Evolutionary conservation across 495 filamentous ascomycete genomes (phyloP), one percentile per base, ranked within the genome.

Genomic region (Aspergillus kassunensis): DNA sequence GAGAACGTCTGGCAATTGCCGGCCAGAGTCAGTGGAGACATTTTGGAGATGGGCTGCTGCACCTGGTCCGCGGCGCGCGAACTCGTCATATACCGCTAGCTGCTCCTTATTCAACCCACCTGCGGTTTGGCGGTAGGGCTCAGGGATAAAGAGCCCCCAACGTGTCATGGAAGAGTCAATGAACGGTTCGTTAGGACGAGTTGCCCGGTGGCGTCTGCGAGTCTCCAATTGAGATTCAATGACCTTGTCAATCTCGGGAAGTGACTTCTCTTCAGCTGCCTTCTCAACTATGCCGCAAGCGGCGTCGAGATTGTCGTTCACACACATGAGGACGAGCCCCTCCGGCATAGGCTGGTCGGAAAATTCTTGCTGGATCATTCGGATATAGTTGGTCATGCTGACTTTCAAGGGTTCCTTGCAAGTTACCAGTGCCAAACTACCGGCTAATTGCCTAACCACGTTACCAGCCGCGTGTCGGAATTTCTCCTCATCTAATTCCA

Each of bases 391-490:
- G 29, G 82, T 87, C 74, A 97, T 97, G 72, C 92, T 97, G 67
- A 91, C 90, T 51, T 91, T 83, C 16, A 99, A 75, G 23, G 93
- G 93, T 62, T 99, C 95, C 68, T 97, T 97, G 61, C 91, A 97
- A 6, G 93, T 97, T n/a, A 97, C 93, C 13, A 95, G 79, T 12
- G 93, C 93, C 44, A 99, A 79, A 58, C 89, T 93, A 12, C 92
- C 92, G 33, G 95, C 89, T 29, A 96, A 87, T 49, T 90, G 85
- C 62, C 92, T 87, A 13, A 95, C 93, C 80, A 96, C 90, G 43
- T 86, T 93, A 50, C 92, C 85, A 7, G 95, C 91, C 18, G 91
- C 84, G 40, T 82, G 84, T 41, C 89, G 84, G 39, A 97, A 79
- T 49, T 86, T 84, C 57, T 88, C 86, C 70, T 95, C 90, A 60